These are phyloP conservation scores for Rhododendron mucronatum DNA, from an alignment of 148 eudicot genomes.

Conservation along the genomic window DNA sequence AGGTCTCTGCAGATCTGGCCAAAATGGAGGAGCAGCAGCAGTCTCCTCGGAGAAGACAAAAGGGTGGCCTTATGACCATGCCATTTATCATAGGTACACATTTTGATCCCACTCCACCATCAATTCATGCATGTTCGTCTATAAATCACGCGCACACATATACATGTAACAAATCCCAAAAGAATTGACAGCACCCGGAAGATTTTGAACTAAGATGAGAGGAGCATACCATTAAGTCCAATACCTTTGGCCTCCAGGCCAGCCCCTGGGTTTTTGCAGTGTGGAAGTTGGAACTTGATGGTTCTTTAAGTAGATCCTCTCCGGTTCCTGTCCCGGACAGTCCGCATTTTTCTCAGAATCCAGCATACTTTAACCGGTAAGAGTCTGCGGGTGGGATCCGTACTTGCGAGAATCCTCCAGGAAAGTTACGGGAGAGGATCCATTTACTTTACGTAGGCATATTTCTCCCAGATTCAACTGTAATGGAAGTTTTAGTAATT, in stretches of 20 bases:
- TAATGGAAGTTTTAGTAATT: not conserved
- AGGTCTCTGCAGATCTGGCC: constrained; percentile 22
- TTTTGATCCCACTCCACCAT: not conserved
- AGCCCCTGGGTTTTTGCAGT: too few relatives aligned
- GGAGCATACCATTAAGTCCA: not conserved
- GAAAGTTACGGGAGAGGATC: too few relatives aligned
- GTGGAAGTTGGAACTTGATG: too few relatives aligned
- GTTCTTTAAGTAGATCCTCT: too few relatives aligned
- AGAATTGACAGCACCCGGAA: too few relatives aligned
- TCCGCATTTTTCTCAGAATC: too few relatives aligned
- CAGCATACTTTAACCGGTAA: too few relatives aligned
- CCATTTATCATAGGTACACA: constrained; percentile 85
- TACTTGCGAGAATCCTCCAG: too few relatives aligned
- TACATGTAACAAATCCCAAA: not conserved
- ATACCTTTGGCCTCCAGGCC: too few relatives aligned
- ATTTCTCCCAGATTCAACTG: not conserved
- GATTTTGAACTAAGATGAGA: not conserved
- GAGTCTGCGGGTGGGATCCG: too few relatives aligned
- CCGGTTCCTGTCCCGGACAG: too few relatives aligned
- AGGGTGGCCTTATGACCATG: constrained; percentile 81
- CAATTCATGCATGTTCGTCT: not conserved
- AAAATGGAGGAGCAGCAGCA: constrained; percentile 10
- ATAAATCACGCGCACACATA: not conserved
- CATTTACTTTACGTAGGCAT: not conserved
- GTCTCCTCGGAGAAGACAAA: constrained; percentile 22